A percentile compares a stretch with the other conserved stretches of the same genome.
Evolutionary conservation across 2,329 filamentous ascomycete genomes (phyloP).

Genomic region (Ampelomyces quisqualis): DNA sequence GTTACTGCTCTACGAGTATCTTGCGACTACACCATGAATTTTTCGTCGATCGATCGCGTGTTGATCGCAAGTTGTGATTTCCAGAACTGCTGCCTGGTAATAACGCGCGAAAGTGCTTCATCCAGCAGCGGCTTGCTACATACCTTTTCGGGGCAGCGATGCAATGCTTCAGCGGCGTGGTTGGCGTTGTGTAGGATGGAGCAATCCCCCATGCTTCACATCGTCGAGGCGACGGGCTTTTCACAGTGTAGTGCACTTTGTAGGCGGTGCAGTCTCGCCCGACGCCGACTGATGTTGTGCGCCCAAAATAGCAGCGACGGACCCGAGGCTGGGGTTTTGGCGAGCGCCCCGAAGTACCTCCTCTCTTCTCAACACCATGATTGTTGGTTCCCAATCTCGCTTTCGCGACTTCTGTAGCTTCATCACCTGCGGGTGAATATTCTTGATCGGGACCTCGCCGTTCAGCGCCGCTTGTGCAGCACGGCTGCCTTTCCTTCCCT

Average conservation of each 20-base stretch:
- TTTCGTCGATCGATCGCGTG: no score
- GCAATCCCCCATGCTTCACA: no score
- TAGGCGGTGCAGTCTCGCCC: background rate
- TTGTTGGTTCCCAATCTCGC: constrained; percentile 14
- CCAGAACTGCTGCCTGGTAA: no score
- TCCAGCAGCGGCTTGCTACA: no score
- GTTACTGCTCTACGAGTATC: no score
- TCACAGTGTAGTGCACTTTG: background rate
- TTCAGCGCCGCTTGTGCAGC: constrained; percentile 3
- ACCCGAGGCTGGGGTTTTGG: constrained; percentile 1
- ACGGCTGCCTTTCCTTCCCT: constrained; percentile 14
- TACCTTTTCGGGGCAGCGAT: no score
- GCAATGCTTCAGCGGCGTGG: no score
- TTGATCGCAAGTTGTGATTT: no score
- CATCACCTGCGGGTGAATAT: constrained; percentile 9
- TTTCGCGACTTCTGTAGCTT: constrained; percentile 1
- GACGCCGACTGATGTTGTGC: background rate
- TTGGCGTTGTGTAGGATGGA: no score
- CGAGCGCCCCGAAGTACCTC: constrained; percentile 7
- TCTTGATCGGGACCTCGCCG: constrained; percentile 7
- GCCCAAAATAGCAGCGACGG: constrained; percentile 1
- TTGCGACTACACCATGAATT: no score
- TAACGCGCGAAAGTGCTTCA: no score
- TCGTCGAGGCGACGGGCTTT: no score
- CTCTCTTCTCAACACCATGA: constrained; percentile 15